A percentile compares a stretch with the other conserved stretches of the same genome.
Evolutionary conservation across 2,329 filamentous ascomycete genomes (phyloP).

Genomic region (Colletotrichum lini): DNA sequence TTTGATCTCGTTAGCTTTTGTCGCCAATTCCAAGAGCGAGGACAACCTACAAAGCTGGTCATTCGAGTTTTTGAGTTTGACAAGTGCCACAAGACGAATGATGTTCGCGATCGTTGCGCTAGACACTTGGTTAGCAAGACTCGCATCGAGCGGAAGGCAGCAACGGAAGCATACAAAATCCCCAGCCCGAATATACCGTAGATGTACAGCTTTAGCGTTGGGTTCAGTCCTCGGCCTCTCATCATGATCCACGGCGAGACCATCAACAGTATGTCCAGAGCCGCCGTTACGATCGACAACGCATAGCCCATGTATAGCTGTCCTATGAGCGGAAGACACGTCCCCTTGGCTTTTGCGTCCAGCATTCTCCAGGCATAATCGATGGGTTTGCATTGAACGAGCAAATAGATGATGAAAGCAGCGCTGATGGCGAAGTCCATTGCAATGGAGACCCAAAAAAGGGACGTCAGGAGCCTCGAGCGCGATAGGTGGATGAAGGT

Average conservation of each 20-base stretch:
- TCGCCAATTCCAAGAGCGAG: accelerated
- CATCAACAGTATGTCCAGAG: conserved; percentile 20
- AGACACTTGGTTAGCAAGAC: neutral
- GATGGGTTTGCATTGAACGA: conserved; percentile 33
- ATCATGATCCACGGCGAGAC: conserved; percentile 34
- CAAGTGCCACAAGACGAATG: conserved; percentile 25
- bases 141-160: accelerated
- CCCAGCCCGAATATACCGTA: conserved; percentile 33
- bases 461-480: conserved; percentile 13
- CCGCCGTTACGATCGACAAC: conserved; percentile 29
- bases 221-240: conserved; percentile 20
- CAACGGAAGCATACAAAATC: conserved; percentile 5
- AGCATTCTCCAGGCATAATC: conserved; percentile 30
- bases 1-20: neutral
- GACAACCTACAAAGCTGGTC: conserved; percentile 26
- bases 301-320: conserved; percentile 38
- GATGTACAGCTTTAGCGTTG: conserved; percentile 28
- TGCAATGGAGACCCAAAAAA: conserved; percentile 33
- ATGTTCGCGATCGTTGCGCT: conserved; percentile 36
- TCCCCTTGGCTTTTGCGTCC: conserved; percentile 13
- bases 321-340: conserved; percentile 21
- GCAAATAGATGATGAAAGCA: conserved; percentile 31
- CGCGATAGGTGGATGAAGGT: conserved; percentile 35
- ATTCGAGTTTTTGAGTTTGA: conserved; percentile 11
- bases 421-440: conserved; percentile 27